A percentile compares a stretch with the other conserved stretches of the same genome.
Conservation (phyloP, 2,329 filamentous ascomycete species). For the Lithohypha guttulata region DNA sequence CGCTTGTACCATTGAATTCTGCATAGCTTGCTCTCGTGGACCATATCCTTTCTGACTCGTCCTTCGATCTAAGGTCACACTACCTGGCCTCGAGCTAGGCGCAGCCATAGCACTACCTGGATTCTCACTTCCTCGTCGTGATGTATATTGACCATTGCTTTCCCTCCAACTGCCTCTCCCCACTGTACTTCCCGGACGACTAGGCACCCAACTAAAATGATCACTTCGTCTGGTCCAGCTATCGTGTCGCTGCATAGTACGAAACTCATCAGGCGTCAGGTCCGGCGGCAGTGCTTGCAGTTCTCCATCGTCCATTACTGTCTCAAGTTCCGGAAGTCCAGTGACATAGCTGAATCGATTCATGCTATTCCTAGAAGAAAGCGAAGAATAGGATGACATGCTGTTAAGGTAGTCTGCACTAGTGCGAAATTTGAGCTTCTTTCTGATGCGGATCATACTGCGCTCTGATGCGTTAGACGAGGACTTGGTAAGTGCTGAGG, state of each 20-base stretch:
- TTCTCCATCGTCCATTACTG: conserved; percentile 4
- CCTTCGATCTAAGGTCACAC: not conserved
- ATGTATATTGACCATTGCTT: too few relatives aligned
- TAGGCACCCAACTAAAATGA: conserved; percentile 5
- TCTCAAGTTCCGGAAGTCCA: conserved; percentile 7
- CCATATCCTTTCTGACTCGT: not conserved
- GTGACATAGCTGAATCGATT: conserved; percentile 9
- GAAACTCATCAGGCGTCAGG: conserved; percentile 7
- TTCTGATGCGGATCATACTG: conserved; percentile 6
- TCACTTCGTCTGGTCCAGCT: not conserved
- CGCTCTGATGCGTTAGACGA: conserved; percentile 7
- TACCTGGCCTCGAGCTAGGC: not conserved
- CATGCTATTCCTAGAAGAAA: conserved; percentile 7
- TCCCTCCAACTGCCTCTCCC: not conserved
- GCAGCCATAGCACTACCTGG: not conserved
- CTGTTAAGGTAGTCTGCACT: conserved; percentile 2
- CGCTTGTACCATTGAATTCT: not conserved
- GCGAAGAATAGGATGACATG: conserved; percentile 5
- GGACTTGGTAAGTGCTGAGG: not conserved
- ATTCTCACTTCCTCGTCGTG: too few relatives aligned
- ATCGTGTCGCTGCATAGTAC: conserved; percentile 1
- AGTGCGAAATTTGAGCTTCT: conserved; percentile 6
- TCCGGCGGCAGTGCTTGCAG: conserved; percentile 3
- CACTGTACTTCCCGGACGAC: conserved; percentile 1
- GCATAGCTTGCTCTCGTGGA: not conserved